Evolutionary conservation across 345 rosid genomes (phyloP), one percentile per base, ranked within the genome.

Genomic region (Dimocarpus longan): DNA sequence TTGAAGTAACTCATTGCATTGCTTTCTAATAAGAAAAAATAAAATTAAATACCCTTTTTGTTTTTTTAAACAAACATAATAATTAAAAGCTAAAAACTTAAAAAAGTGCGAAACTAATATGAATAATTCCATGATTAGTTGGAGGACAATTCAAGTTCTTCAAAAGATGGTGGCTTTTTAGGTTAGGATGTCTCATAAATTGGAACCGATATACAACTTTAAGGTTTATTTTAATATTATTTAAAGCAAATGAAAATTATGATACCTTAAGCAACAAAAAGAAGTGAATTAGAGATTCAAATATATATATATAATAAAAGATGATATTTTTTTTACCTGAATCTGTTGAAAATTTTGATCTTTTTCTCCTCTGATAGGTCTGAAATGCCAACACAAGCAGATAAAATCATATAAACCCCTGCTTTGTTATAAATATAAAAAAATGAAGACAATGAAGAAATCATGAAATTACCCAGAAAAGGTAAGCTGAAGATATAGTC

Each of bases 1-100:
- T 81, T 80, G 73, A 87, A 87, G 90, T 59, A 73, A 85, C 82
- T 83, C 88, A 77, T 80, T 76, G 62, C 70, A 48, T 64, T 43
- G 73, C 71, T 73, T 80, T 73, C 24, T 60, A 60, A 21, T 60
- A 21, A 60, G 24, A 60, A 57, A 46, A 46, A 46, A 46, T 8
- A 46, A 46, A 46, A 46, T 7, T 7, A 46, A 46, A 46, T 32
- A 32, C 37, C 37, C 37, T 46, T 46, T 7, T 7, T 46, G 1
- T 46, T 46, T 46, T 46, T 46, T 46, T 0, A 46, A 46, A 46
- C 37, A 1, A 32, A 32, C 37, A 32, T 50, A 4, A 19, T 16
- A 56, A 32, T 37, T 21, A 10, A 62, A 8, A 52, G 10, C 10
- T 26, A 32, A 32, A 32, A 32, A 32, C 37, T 32, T 32, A 32